A percentile compares a stretch with the other conserved stretches of the same genome.
Evolutionary conservation across 495 filamentous ascomycete genomes (phyloP).

Genomic region (Collariella sp.): DNA sequence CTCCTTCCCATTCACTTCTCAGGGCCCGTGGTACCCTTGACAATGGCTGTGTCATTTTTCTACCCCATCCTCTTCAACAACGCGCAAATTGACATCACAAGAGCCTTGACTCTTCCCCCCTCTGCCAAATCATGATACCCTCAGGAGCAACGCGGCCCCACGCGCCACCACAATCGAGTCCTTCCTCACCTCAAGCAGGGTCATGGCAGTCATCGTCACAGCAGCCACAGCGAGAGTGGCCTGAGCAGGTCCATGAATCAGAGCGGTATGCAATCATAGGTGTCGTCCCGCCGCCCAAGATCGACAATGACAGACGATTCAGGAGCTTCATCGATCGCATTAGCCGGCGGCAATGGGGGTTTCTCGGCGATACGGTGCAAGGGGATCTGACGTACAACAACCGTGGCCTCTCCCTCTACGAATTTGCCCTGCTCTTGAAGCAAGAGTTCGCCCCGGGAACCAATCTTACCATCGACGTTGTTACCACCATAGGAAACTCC

Average conservation of each 20-base stretch:
- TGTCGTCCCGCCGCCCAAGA: slow-evolving; percentile 4
- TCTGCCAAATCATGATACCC: no score
- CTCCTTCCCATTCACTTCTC: neutral
- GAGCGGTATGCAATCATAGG: neutral
- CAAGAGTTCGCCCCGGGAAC: slow-evolving; percentile 14
- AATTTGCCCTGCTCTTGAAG: slow-evolving; percentile 16
- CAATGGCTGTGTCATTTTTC: no score
- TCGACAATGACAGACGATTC: slow-evolving; percentile 13
- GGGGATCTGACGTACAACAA: slow-evolving; percentile 18
- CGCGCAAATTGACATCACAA: no score
- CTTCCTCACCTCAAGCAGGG: no score
- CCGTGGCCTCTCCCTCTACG: slow-evolving; percentile 17
- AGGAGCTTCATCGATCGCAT: slow-evolving; percentile 15
- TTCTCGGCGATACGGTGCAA: slow-evolving; percentile 10
- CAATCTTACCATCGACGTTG: slow-evolving; percentile 12
- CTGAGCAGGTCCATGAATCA: neutral
- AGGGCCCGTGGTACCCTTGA: no score
- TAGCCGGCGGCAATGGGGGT: slow-evolving; percentile 15
- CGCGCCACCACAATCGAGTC: no score
- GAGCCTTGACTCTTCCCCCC: no score
- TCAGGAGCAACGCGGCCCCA: no score
- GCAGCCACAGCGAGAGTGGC: neutral
- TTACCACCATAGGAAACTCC: slow-evolving; percentile 15
- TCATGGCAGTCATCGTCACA: neutral
- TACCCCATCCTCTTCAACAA: no score